phyloP scores from a whole-genome alignment of 768 basidiomycete genomes.

The Tulasnella calospora region DNA sequence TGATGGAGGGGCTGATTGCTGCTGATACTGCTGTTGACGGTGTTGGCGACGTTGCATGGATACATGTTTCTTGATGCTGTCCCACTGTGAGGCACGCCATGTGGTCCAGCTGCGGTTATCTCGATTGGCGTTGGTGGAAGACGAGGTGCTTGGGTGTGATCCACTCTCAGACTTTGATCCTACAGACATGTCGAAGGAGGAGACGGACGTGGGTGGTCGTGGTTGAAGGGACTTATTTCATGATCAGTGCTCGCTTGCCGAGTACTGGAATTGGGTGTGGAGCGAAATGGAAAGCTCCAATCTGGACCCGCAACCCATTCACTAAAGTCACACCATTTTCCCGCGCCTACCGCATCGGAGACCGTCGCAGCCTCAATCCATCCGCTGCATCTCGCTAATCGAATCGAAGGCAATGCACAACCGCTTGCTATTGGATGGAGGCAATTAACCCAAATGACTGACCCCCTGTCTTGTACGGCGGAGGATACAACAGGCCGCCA shows the following conservation, averaged over 20 bases:
- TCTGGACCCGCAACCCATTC: neutral
- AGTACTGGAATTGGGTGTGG: neutral
- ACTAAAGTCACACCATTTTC: neutral
- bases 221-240: neutral
- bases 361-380: neutral
- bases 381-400: neutral
- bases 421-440: neutral
- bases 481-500: too few relatives aligned
- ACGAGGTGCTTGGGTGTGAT: neutral
- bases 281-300: neutral
- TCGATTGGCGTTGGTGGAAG: neutral
- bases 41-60: neutral
- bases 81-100: neutral
- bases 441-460: neutral
- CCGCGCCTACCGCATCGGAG: neutral
- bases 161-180: neutral
- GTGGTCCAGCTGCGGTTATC: neutral
- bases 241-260: neutral
- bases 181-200: neutral
- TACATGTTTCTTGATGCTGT: neutral
- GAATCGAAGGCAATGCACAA: neutral
- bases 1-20: neutral
- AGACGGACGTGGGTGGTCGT: neutral
- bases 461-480: too few relatives aligned
- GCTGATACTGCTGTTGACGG: neutral